These are phyloP conservation scores for Amylocarpus encephaloides DNA, from an alignment of 2,329 filamentous ascomycete species.

Conservation along the genomic window DNA sequence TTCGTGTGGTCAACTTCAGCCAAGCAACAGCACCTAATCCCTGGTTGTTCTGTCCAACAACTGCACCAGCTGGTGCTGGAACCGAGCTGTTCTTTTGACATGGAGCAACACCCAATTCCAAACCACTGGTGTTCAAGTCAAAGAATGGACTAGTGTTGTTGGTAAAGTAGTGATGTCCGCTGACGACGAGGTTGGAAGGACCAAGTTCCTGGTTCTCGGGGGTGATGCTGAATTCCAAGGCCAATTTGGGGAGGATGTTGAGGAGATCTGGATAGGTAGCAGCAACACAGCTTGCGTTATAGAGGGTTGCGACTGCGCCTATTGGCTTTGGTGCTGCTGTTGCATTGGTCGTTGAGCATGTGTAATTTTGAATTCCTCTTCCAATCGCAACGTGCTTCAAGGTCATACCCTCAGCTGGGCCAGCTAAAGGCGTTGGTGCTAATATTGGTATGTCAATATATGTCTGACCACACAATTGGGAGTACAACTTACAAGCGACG, in stretches of 20 bases:
- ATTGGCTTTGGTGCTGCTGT: slow-evolving; percentile 55
- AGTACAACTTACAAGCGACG: slow-evolving; percentile 37
- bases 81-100: slow-evolving; percentile 56
- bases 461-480: background rate
- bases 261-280: slow-evolving; percentile 63
- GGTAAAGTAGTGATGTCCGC: slow-evolving; percentile 78
- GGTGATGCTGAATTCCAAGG: slow-evolving; percentile 58
- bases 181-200: slow-evolving; percentile 56
- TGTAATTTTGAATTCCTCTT: slow-evolving; percentile 91
- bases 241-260: slow-evolving; percentile 56
- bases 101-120: slow-evolving; percentile 53
- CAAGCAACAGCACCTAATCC: slow-evolving; percentile 70
- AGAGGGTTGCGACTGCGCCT: slow-evolving; percentile 78
- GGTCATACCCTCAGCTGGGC: slow-evolving; percentile 51
- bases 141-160: slow-evolving; percentile 70
- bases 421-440: slow-evolving; percentile 54
- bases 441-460: slow-evolving; percentile 17
- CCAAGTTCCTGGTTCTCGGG: slow-evolving; percentile 36
- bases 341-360: slow-evolving; percentile 59
- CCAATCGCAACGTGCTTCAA: slow-evolving; percentile 79
- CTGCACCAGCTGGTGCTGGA: slow-evolving; percentile 55
- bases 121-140: slow-evolving; percentile 56
- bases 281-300: slow-evolving; percentile 78
- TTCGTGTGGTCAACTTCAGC: slow-evolving; percentile 61
- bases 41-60: slow-evolving; percentile 47